Evolutionary conservation across 2,329 filamentous ascomycete genomes (phyloP).

Genomic region (Hypoxylon sp.): DNA sequence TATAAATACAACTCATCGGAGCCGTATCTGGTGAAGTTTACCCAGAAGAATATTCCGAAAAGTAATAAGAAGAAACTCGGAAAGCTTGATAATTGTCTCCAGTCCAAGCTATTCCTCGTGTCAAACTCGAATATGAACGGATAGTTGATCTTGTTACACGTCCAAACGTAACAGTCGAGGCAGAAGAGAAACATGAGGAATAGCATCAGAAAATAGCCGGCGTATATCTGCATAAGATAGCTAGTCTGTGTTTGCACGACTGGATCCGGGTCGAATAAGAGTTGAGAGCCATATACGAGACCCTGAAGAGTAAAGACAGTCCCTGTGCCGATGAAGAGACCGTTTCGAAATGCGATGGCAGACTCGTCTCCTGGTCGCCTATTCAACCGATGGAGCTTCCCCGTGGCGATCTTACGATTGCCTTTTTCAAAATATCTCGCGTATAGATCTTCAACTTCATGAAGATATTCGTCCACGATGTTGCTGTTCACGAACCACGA

Average conservation of each 20-base stretch:
- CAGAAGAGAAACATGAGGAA: slow-evolving; percentile 88
- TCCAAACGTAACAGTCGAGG: slow-evolving; percentile 87
- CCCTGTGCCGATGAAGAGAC: slow-evolving; percentile 78
- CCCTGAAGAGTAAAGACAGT: slow-evolving; percentile 77
- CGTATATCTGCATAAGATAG: slow-evolving; percentile 91
- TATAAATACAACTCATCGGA: slow-evolving; percentile 81
- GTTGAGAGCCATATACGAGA: slow-evolving; percentile 70
- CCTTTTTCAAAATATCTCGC: slow-evolving; percentile 94
- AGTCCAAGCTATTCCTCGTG: slow-evolving; percentile 86
- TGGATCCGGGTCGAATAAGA: slow-evolving; percentile 67
- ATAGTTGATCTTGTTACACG: slow-evolving; percentile 90
- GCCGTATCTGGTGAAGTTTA: slow-evolving; percentile 85
- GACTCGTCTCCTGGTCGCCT: slow-evolving; percentile 71
- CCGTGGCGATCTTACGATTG: slow-evolving; percentile 90
- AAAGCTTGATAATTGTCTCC: slow-evolving; percentile 88
- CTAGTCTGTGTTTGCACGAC: slow-evolving; percentile 68
- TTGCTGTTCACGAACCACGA: slow-evolving; percentile 94
- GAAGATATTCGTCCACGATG: slow-evolving; percentile 83
- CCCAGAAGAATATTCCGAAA: slow-evolving; percentile 85
- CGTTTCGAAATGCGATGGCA: slow-evolving; percentile 71
- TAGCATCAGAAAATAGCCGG: slow-evolving; percentile 88
- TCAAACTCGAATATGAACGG: slow-evolving; percentile 98
- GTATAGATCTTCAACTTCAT: slow-evolving; percentile 89
- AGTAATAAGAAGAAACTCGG: slow-evolving; percentile 86
- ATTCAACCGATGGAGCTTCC: slow-evolving; percentile 84